Evolutionary conservation across 768 basidiomycete species (phyloP), one percentile per base, ranked within the genome.

Genomic region (Psilocybe azurescens): DNA sequence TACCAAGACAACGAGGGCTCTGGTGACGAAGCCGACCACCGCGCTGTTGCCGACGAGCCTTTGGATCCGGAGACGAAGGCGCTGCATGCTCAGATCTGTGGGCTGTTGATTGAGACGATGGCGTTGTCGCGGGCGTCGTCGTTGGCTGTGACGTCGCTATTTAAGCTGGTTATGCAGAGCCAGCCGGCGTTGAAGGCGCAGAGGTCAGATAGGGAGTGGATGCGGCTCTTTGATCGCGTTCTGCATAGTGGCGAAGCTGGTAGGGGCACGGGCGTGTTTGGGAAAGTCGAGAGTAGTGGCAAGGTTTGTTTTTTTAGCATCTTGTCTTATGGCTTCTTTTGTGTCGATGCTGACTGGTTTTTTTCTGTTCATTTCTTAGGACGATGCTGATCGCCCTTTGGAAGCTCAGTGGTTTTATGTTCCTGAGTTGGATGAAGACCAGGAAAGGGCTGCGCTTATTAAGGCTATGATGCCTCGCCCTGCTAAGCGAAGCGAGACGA

Each of bases 401-500:
- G 88, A 88, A 68, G 82, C 83, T 18, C 83, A 87, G 69, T 93
- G 89, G 89, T 93, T 90, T 72, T 93, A 93, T 68, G 84, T 89
- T 5, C 87, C 90, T 0, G 90, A 91, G 69, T 72, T 79, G 69
- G 90, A 93, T 67, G 79, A 83, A 67, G 90, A 93, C 70, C 78
- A 79, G 65, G 90, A 91, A 59, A 81, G 90, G n/a, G 90, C 90
- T 32, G 72, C 78, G 65, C 73, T 91, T 61, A 83, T 93, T 59
- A 74, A 79, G 68, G 87, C 85, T 62, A 86, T 91, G 80, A 90
- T 91, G 89, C 89, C 89, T 1, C 84, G 89, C 13, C 83, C 87
- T 20, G 89, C 81, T 58, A 93, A 92, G 75, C 77, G 91, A 57
- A 87, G 77, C 51, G 89, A 86, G 74, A 93, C 90, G 72, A 92